Base-by-base conservation (phyloP, 345 rosid species). In the Populus simonii region DNA sequence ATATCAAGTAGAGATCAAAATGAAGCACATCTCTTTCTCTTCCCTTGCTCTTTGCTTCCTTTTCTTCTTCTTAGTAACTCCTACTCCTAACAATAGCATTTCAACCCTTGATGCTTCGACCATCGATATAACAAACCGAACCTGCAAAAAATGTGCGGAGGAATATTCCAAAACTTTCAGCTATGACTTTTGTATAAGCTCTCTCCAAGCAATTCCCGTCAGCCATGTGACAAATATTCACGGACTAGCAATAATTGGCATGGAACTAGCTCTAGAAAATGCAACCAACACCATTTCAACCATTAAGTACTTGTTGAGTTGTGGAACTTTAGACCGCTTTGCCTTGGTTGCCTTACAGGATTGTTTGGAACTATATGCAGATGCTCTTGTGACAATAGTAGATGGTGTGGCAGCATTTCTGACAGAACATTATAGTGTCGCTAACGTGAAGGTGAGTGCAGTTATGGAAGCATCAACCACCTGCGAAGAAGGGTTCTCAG, bases 201-300 rank as follows among this genome's bases (percentile, higher is more conserved):
- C 94, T 71, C 89, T 92, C 5, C 76, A 81, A 71, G 79, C 76
- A 16, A 63, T 90, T 43, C 95, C 92, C 0, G 82, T 84, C 31
- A 76, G 88, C 82, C 87, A 71, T 20, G 76, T 79, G 53, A 81
- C 88, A n/a, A 84, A 88, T 82, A 82, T 88, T n/a, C 81, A 86
- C 63, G 89, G 89, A 62, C 85, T 90, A 22, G 90, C 78, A 7
- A 47, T 91, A 25, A 73, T 87, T 57, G 85, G 89, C 39, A 84
- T 89, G 89, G 91, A 88, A 66, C 86, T 89, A 31, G 91, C 91
- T 29, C 80, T 89, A 15, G 84, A 86, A 74, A 89, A 91, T 59
- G 91, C 90, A 7, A 87, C 90, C 18, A 79, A 63, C 76, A 83
- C 90, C 1, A 25, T 86, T 78, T 83, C 90, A 13, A 83, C 51